These are phyloP conservation scores for Neostapfia colusana DNA, from an alignment of 176 grass and related monocot species.

Conservation along the genomic window DNA sequence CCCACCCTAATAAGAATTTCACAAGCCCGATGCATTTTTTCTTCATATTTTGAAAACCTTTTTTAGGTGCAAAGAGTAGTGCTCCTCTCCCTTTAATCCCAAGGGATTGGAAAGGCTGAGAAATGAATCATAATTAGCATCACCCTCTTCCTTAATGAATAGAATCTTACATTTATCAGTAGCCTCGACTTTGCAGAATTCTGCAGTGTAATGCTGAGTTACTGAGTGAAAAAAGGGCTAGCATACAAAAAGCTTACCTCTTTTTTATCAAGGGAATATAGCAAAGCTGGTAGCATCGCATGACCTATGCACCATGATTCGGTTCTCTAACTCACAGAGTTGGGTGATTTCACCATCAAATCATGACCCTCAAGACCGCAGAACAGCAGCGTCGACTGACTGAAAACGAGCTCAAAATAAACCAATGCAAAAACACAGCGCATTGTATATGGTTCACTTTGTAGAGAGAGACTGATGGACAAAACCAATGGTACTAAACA, in stretches of 20 bases:
- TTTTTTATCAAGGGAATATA: constrained; percentile 8
- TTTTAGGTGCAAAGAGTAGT: not conserved
- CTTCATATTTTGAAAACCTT: too few relatives aligned
- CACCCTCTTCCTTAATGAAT: not conserved
- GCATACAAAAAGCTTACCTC: not conserved
- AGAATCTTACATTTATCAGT: not conserved
- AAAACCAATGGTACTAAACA: not conserved
- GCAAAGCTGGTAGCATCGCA: constrained; percentile 13
- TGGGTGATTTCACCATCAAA: not conserved
- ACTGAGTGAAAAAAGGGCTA: not conserved
- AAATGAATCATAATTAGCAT: not conserved
- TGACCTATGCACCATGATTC: not conserved
- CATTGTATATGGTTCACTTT: not conserved
- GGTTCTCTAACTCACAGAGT: not conserved
- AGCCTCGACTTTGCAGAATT: not conserved
- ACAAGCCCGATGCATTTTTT: too few relatives aligned
- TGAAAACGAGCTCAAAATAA: not conserved
- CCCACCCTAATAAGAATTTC: not conserved
- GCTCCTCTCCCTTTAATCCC: not conserved
- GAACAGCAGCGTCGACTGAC: not conserved
- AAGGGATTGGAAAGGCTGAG: not conserved
- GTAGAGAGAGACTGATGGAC: not conserved
- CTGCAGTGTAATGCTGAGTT: constrained; percentile 6
- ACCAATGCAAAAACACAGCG: not conserved
- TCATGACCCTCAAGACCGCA: not conserved